A percentile compares a stretch with the other conserved stretches of the same genome.
These are phyloP conservation scores for Wickerhamomyces hampshirensis DNA, from an alignment of 805 yeast genomes.

Conservation along the genomic window DNA sequence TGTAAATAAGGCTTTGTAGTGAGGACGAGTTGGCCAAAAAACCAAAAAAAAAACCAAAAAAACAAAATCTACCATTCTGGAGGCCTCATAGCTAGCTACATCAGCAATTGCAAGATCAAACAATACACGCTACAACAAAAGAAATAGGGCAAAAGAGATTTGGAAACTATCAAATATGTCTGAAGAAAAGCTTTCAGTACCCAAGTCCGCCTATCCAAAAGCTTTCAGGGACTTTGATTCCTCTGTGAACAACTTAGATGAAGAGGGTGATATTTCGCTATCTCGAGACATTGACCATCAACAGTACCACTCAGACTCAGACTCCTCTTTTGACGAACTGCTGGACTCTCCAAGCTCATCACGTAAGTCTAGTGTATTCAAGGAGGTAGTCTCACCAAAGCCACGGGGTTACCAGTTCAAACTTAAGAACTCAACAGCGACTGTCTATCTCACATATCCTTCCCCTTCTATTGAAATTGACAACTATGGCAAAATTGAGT, in stretches of 20 bases:
- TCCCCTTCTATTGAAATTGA: constrained; percentile 15
- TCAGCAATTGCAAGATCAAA: too few species aligned
- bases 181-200: constrained; percentile 7
- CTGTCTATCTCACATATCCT: constrained; percentile 23
- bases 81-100: too few species aligned
- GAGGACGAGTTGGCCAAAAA: too few species aligned
- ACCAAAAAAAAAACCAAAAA: too few species aligned
- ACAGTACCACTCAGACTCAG: constrained; percentile 2
- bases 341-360: constrained; percentile 10
- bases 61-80: too few species aligned
- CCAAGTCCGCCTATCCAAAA: constrained; percentile 21
- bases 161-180: too few species aligned
- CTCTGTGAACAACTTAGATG: constrained; percentile 16
- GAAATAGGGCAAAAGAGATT: too few species aligned
- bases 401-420: constrained; percentile 23
- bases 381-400: constrained; percentile 9
- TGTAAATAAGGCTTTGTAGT: too few species aligned
- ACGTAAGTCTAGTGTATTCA: constrained; percentile 15
- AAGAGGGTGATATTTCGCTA: constrained; percentile 24
- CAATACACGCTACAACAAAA: too few species aligned
- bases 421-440: constrained; percentile 11
- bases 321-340: constrained; percentile 19
- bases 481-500: constrained; percentile 22
- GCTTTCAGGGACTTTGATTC: constrained; percentile 17
- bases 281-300: constrained; percentile 3